phyloP scores from a whole-genome alignment of 2,329 filamentous ascomycete genomes.

The Hysterium pulicare region DNA sequence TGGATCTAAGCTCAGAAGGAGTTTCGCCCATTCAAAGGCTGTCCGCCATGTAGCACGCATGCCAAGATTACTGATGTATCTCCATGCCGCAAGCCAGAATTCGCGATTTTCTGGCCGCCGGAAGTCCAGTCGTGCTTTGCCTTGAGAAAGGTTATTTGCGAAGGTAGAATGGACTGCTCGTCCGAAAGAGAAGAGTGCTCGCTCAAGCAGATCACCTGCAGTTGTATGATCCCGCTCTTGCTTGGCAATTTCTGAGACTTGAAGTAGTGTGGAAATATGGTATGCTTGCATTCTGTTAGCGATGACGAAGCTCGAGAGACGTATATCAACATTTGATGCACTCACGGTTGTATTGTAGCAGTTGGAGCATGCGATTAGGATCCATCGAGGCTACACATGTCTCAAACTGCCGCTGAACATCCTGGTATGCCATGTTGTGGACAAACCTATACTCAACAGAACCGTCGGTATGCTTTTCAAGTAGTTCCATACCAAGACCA shows the following conservation, averaged over 20 bases:
- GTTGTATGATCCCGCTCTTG: slow-evolving; percentile 86
- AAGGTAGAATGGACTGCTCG: slow-evolving; percentile 82
- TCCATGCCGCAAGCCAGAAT: slow-evolving; percentile 84
- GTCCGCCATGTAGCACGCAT: slow-evolving; percentile 93
- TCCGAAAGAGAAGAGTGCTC: slow-evolving; percentile 91
- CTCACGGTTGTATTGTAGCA: slow-evolving; percentile 65
- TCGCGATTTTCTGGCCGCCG: slow-evolving; percentile 82
- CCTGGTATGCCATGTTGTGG: slow-evolving; percentile 71
- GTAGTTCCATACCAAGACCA: slow-evolving; percentile 77
- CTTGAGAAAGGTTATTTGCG: slow-evolving; percentile 68
- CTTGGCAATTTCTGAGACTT: slow-evolving; percentile 88
- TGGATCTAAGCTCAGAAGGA: slow-evolving; percentile 72
- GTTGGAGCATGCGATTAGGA: slow-evolving; percentile 74
- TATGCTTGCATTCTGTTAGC: slow-evolving; percentile 57
- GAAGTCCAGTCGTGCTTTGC: slow-evolving; percentile 79
- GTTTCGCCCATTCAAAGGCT: slow-evolving; percentile 87
- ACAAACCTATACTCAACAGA: slow-evolving; percentile 72
- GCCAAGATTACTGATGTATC: slow-evolving; percentile 80
- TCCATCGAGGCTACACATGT: slow-evolving; percentile 78
- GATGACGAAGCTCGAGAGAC: not conserved
- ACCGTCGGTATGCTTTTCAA: slow-evolving; percentile 54
- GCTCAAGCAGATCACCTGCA: slow-evolving; percentile 81
- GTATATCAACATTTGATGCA: slow-evolving; percentile 6
- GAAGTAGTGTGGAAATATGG: slow-evolving; percentile 88
- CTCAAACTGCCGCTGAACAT: slow-evolving; percentile 73